phyloP scores from a whole-genome alignment of 768 basidiomycete genomes.

The Psilocybe subaeruginosa region DNA sequence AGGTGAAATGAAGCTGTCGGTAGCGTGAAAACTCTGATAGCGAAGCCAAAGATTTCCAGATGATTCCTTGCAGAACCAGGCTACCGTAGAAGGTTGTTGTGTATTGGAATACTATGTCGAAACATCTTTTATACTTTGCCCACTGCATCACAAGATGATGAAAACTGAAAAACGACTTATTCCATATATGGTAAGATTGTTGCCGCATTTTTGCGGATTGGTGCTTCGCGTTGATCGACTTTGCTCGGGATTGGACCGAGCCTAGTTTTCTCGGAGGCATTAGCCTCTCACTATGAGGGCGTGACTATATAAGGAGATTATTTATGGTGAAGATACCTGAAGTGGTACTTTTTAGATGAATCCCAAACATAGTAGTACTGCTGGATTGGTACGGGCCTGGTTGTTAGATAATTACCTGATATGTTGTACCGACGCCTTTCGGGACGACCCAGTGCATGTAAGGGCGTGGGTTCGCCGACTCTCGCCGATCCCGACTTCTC shows the following conservation, averaged over 20 bases:
- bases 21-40: neutral
- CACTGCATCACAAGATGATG: neutral
- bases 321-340: neutral
- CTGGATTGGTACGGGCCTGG: neutral
- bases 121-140: neutral
- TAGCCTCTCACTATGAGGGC: neutral
- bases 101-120: neutral
- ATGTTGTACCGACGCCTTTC: neutral
- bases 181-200: neutral
- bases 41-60: neutral
- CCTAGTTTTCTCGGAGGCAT: neutral
- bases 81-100: neutral
- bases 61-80: neutral
- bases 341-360: neutral
- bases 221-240: neutral
- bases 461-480: neutral
- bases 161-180: neutral
- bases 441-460: neutral
- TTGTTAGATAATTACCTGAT: neutral
- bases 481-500: neutral
- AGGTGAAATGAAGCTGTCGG: too few species aligned
- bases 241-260: slow-evolving; percentile 1
- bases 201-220: neutral
- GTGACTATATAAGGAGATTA: neutral
- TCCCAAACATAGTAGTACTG: neutral